Conservation (phyloP, 2,329 filamentous ascomycete genomes). For the Simplicillium aogashimaense region DNA sequence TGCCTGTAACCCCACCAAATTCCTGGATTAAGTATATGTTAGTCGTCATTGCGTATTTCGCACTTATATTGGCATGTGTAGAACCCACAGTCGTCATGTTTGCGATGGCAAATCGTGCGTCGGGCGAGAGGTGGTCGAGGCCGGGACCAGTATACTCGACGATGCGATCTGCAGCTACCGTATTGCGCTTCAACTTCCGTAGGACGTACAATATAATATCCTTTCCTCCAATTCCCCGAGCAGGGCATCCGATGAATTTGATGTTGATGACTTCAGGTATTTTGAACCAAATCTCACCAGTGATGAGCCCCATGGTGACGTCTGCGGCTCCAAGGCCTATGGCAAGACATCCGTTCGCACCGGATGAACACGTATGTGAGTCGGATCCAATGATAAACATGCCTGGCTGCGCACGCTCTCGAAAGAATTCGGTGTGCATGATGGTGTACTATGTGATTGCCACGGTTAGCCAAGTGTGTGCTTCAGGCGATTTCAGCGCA, state of each 20-base stretch:
- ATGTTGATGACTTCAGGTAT: conserved; percentile 31
- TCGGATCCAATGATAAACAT: conserved; percentile 31
- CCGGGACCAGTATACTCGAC: conserved; percentile 35
- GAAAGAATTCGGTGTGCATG: conserved; percentile 35
- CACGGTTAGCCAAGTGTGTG: background rate
- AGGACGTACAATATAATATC: conserved; percentile 35
- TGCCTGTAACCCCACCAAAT: conserved; percentile 28
- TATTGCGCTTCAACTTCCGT: conserved; percentile 31
- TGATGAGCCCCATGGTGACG: conserved; percentile 31
- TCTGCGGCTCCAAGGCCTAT: conserved; percentile 36
- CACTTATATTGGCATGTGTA: no score
- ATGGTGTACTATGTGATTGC: conserved; percentile 21
- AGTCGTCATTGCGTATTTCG: no score
- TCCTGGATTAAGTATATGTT: no score
- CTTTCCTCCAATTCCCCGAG: conserved; percentile 29
- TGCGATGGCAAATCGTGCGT: conserved; percentile 34
- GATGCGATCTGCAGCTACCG: conserved; percentile 29
- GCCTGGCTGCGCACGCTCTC: conserved; percentile 32
- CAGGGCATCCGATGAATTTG: conserved; percentile 23
- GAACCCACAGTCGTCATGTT: conserved; percentile 30
- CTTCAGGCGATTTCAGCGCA: background rate
- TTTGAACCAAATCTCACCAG: conserved; percentile 35
- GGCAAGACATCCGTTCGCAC: conserved; percentile 27
- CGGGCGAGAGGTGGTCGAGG: conserved; percentile 23
- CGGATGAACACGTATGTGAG: conserved; percentile 35